These are phyloP conservation scores for Citrus maxima DNA, from an alignment of 345 rosid species.

Conservation along the genomic window DNA sequence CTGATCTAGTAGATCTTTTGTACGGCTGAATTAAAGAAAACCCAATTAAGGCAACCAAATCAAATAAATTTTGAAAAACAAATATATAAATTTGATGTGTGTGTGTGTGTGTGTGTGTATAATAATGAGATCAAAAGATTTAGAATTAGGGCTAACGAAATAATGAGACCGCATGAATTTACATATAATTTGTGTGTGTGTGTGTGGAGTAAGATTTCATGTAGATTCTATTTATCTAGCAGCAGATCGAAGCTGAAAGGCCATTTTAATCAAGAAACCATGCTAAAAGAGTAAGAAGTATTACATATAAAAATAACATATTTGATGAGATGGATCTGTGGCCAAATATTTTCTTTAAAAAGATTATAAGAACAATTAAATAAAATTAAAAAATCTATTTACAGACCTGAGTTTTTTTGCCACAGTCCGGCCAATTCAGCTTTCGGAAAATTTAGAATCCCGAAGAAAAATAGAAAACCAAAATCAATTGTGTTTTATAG, in stretches of 20 bases:
- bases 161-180: background rate
- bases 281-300: background rate
- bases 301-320: constrained; percentile 7
- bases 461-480: constrained; percentile 35
- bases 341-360: constrained; percentile 18
- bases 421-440: constrained; percentile 61
- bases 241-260: constrained; percentile 19
- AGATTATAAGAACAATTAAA: constrained; percentile 3
- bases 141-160: background rate
- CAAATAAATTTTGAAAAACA: background rate
- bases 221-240: constrained; percentile 25
- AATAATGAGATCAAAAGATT: background rate
- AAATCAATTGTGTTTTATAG: constrained; percentile 17
- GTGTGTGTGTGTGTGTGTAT: too few species aligned
- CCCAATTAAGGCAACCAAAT: background rate
- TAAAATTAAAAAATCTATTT: constrained; percentile 7
- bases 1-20: constrained; percentile 4
- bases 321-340: constrained; percentile 32
- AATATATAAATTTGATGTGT: too few species aligned
- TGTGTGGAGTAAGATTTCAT: background rate
- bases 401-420: constrained; percentile 52
- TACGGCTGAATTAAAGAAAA: background rate
- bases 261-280: constrained; percentile 13
- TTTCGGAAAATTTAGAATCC: constrained; percentile 76
- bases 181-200: too few species aligned